Percentiles rank a stretch among this genome's conserved stretches.
Evolutionary conservation across 2,329 filamentous ascomycete species (phyloP).

Genomic region (Fusarium zealandicum): DNA sequence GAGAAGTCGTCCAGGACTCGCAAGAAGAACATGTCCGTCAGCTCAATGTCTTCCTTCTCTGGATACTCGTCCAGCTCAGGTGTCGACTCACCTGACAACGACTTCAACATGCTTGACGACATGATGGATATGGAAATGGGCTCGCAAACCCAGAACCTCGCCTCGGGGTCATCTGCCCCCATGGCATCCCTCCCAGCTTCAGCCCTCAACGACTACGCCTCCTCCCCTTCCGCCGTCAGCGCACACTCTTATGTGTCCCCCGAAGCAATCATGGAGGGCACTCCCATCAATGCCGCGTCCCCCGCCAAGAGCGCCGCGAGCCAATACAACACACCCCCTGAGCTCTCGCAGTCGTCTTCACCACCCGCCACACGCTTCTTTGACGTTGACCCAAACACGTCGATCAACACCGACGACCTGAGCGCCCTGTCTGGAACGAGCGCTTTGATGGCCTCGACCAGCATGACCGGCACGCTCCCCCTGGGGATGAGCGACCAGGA

Average conservation of each 20-base stretch:
- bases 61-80: conserved; percentile 65
- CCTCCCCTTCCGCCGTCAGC: conserved; percentile 52
- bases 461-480: conserved; percentile 45
- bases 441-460: conserved; percentile 45
- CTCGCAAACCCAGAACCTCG: conserved; percentile 40
- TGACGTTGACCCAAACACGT: conserved; percentile 52
- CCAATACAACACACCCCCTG: conserved; percentile 65
- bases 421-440: conserved; percentile 41
- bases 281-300: conserved; percentile 51
- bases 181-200: conserved; percentile 47
- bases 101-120: conserved; percentile 57
- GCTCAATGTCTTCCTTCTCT: conserved; percentile 62
- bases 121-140: conserved; percentile 54
- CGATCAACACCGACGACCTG: conserved; percentile 43
- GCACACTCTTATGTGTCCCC: conserved; percentile 57
- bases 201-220: conserved; percentile 45
- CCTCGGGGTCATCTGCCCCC: conserved; percentile 56
- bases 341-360: conserved; percentile 67
- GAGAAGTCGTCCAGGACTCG: conserved; percentile 64
- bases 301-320: conserved; percentile 60
- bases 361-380: conserved; percentile 60
- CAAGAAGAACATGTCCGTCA: conserved; percentile 61
- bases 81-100: conserved; percentile 59
- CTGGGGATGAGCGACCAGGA: conserved; percentile 50
- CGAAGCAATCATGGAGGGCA: conserved; percentile 51